Percentiles rank a stretch among this genome's conserved stretches.
phyloP scores from a whole-genome alignment of 768 basidiomycete species.

The Chlorophyllum brunneum region DNA sequence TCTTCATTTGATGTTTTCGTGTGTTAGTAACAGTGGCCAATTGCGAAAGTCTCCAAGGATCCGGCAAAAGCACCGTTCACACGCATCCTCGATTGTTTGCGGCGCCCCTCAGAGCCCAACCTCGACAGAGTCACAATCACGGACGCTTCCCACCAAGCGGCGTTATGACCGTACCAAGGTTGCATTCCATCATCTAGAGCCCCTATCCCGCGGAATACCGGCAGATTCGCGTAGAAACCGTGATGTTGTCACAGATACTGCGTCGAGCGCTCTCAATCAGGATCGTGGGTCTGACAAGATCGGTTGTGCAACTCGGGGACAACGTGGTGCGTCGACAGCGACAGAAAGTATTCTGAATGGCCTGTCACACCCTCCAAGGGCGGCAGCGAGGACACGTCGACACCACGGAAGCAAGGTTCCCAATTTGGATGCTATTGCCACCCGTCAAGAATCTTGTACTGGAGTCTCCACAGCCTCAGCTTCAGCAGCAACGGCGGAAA shows the following conservation, averaged over 20 bases:
- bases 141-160: constrained; percentile 6
- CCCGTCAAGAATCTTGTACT: neutral
- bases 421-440: neutral
- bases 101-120: neutral
- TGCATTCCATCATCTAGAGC: constrained; percentile 8
- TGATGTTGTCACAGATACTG: constrained; percentile 12
- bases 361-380: neutral
- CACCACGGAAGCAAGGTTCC: neutral
- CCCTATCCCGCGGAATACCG: constrained; percentile 8
- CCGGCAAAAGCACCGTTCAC: neutral
- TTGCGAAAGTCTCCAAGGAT: neutral
- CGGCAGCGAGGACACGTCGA: neutral
- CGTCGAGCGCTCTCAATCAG: neutral
- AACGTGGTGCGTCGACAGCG: neutral
- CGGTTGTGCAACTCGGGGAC: neutral
- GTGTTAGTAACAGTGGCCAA: neutral
- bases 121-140: constrained; percentile 7
- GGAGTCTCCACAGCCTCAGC: neutral
- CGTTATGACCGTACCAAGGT: constrained; percentile 1
- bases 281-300: constrained; percentile 4
- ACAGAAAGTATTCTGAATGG: neutral
- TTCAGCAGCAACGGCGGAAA: neutral
- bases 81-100: neutral
- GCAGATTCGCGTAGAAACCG: neutral
- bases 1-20: neutral